Evolutionary conservation across 202 grass and related monocot species (phyloP), one percentile per base, ranked within the genome.

Genomic region (Panicum virgatum): DNA sequence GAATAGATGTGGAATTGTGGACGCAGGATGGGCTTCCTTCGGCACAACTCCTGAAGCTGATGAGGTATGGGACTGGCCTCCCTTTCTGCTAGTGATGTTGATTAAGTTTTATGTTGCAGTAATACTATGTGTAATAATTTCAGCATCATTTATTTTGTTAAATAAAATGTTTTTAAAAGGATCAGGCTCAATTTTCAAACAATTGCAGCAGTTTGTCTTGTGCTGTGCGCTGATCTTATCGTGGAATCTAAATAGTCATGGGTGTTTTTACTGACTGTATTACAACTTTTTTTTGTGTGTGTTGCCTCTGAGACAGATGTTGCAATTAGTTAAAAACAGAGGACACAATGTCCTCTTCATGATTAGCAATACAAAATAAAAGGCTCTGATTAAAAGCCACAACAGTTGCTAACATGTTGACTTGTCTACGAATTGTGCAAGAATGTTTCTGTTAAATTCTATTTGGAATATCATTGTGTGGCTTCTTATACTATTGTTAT

Each of bases 21-120:
- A 96, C 67, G 16, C 77, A 82, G 53, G 86, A 99, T 86, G 93
- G 93, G 20, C 80, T 88, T 90, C 93, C 96, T 87, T 94, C 96
- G 0, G 19, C 56, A 9, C 89, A 90, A 75, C 92, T 99, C 45
- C 48, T 99, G 81, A 99, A 96, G 83, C 86, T 99, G 66, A 96
- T 99, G 83, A 94, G 96, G 96, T 99, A 85, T 53, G 37, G 64
- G 26, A 59, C 57, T 14, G 34, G 3, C 70, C n/a, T 37, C 37
- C 39, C 60, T 69, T 70, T 51, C 27, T 14, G 4, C 26, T 43
- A 45, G 25, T 13, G 16, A 26, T 16, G 56, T 72, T 72, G 36
- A 45, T 75, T 74, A 20, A 2, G 48, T 59, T 30, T 20, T 8
- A 18, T 34, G 18, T 16, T 84, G 26, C 11, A 1, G 0, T 47